Percentiles rank a stretch among this genome's conserved stretches.
Evolutionary conservation across 2,329 filamentous ascomycete genomes (phyloP).

Genomic region (Scedosporium dehoogii): DNA sequence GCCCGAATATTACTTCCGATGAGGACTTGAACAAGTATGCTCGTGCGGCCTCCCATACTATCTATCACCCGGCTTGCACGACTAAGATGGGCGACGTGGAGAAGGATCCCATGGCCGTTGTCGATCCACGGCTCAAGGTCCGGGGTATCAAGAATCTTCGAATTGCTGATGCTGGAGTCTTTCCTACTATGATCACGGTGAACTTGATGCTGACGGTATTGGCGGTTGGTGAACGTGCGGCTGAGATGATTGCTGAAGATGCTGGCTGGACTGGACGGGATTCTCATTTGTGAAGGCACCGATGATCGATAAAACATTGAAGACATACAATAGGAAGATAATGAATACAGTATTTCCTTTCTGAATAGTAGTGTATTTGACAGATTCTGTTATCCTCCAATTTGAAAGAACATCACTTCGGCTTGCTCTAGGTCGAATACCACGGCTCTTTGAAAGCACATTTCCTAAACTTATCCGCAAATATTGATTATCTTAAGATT

Average conservation of each 20-base stretch:
- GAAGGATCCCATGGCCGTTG: slow-evolving; percentile 64
- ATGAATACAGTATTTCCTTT: no score
- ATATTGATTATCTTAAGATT: no score
- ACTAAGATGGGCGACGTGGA: slow-evolving; percentile 77
- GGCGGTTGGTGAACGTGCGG: slow-evolving; percentile 71
- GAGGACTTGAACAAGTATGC: slow-evolving; percentile 77
- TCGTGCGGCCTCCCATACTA: slow-evolving; percentile 71
- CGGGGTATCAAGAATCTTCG: slow-evolving; percentile 63
- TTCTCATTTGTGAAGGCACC: no score
- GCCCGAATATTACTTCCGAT: slow-evolving; percentile 62
- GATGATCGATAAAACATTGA: no score
- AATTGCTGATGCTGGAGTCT: slow-evolving; percentile 79
- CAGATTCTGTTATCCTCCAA: no score
- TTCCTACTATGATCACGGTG: slow-evolving; percentile 77
- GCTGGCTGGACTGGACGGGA: no score
- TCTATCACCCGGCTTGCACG: slow-evolving; percentile 83
- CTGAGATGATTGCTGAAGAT: slow-evolving; percentile 57
- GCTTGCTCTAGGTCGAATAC: no score
- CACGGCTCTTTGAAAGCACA: no score
- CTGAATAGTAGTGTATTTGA: no score
- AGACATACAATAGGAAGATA: no score
- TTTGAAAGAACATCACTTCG: no score
- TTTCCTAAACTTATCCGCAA: no score
- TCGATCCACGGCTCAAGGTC: slow-evolving; percentile 65
- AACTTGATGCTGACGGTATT: slow-evolving; percentile 90